Conservation (phyloP, 1,139 yeast species). For the Suhomyces choctaworum region DNA sequence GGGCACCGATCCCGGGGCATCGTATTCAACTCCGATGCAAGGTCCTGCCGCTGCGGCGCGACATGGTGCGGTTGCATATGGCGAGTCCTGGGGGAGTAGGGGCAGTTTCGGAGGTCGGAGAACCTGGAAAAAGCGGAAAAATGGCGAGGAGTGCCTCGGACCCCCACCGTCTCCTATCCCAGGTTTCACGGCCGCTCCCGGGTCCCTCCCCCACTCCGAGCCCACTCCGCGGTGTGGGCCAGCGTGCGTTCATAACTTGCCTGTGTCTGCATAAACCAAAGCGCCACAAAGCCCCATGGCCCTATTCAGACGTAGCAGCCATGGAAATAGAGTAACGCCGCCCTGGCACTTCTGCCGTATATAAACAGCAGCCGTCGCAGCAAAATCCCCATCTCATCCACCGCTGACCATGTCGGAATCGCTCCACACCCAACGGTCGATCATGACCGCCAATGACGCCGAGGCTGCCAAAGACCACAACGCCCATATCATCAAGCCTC, state of each 20-base stretch:
- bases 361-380: neutral
- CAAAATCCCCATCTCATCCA: neutral
- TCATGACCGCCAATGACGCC: constrained; percentile 10
- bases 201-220: neutral
- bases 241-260: neutral
- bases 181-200: neutral
- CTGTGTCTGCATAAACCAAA: neutral
- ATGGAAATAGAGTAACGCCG: neutral
- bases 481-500: constrained; percentile 30
- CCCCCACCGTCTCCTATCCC: neutral
- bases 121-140: neutral
- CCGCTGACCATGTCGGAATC: constrained; percentile 3
- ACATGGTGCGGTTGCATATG: neutral
- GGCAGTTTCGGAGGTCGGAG: neutral
- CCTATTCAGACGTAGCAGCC: neutral
- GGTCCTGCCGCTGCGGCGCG: neutral
- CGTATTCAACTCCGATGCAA: neutral
- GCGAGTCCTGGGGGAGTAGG: neutral
- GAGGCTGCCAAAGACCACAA: constrained; percentile 27
- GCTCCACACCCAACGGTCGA: constrained; percentile 7
- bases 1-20: neutral
- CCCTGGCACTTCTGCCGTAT: neutral
- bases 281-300: neutral
- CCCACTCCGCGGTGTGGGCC: neutral
- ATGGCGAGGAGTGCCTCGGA: neutral